These are phyloP conservation scores for Mollisia scopiformis DNA, from an alignment of 2,329 filamentous ascomycete genomes.

Conservation along the genomic window DNA sequence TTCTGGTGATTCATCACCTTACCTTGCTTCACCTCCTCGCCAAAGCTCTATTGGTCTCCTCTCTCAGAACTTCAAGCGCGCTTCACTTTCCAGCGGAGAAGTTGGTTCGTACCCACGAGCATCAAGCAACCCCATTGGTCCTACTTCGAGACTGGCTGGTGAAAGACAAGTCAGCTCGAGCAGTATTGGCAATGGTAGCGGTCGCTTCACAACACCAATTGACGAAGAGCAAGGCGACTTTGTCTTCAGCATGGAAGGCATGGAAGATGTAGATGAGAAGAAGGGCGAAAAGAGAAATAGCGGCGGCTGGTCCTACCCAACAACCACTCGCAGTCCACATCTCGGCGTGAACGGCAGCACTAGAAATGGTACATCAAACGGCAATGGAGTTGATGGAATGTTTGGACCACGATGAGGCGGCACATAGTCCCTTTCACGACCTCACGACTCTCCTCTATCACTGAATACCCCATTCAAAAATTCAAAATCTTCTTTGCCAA, in stretches of 20 bases:
- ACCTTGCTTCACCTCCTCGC: conserved; percentile 36
- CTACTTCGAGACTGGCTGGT: conserved; percentile 42
- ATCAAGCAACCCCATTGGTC: conserved; percentile 42
- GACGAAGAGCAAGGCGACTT: conserved; percentile 67
- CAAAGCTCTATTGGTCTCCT: conserved; percentile 57
- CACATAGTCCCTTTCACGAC: neutral
- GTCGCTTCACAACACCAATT: conserved; percentile 65
- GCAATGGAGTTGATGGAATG: conserved; percentile 23
- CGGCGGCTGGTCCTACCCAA: conserved; percentile 34
- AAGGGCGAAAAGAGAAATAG: conserved; percentile 41
- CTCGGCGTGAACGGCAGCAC: conserved; percentile 21
- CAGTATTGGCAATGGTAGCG: conserved; percentile 50
- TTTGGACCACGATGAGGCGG: conserved; percentile 16
- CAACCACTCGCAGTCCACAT: conserved; percentile 27
- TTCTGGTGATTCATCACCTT: conserved; percentile 36
- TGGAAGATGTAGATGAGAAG: conserved; percentile 61
- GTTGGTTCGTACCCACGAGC: conserved; percentile 55
- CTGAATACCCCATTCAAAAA: neutral
- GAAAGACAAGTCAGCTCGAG: conserved; percentile 64
- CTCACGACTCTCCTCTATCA: neutral
- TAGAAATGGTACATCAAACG: conserved; percentile 22
- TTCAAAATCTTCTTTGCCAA: neutral
- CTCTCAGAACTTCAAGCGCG: conserved; percentile 65
- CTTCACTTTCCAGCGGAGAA: conserved; percentile 50
- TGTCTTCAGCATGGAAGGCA: conserved; percentile 68